Conservation (phyloP, 2,329 filamentous ascomycete species). For the Xylariaceae sp. region DNA sequence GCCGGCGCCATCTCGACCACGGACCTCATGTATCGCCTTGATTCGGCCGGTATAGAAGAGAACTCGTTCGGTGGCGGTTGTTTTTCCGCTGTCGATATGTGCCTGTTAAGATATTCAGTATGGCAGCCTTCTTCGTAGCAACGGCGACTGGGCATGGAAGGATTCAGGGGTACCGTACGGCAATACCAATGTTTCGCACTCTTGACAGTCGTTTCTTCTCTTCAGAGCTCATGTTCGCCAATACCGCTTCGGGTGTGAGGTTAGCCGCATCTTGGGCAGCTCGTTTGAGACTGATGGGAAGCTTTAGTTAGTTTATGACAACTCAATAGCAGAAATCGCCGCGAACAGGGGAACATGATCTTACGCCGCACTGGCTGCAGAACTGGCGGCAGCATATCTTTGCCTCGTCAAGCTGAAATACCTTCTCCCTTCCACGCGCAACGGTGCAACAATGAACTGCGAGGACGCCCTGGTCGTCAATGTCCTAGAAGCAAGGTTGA, state of each 20-base stretch:
- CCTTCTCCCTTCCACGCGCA: slow-evolving; percentile 43
- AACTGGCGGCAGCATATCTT: slow-evolving; percentile 39
- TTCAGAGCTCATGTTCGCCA: slow-evolving; percentile 78
- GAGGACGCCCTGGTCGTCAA: slow-evolving; percentile 38
- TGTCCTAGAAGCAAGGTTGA: slow-evolving; percentile 41
- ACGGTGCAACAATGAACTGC: slow-evolving; percentile 41
- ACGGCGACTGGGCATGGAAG: not conserved
- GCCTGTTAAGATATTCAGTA: slow-evolving; percentile 59
- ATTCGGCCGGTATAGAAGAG: slow-evolving; percentile 98
- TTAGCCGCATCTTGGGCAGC: slow-evolving; percentile 60
- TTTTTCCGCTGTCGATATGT: slow-evolving; percentile 98
- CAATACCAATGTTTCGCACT: slow-evolving; percentile 97
- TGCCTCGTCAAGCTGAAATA: slow-evolving; percentile 48
- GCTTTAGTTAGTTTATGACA: slow-evolving; percentile 14
- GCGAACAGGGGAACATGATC: slow-evolving; percentile 16
- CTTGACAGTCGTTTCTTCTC: slow-evolving; percentile 79
- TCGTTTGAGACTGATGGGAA: slow-evolving; percentile 48
- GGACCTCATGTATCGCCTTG: slow-evolving; percentile 95
- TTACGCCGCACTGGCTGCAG: slow-evolving; percentile 49
- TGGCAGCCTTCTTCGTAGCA: slow-evolving; percentile 1
- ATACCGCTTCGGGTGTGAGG: slow-evolving; percentile 65
- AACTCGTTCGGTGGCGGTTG: slow-evolving; percentile 93
- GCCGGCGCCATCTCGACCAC: slow-evolving; percentile 91
- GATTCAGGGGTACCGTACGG: slow-evolving; percentile 61
- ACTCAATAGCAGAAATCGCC: not conserved